Conservation (phyloP, 495 filamentous ascomycete genomes). For the Trichoderma asperelloides region DNA sequence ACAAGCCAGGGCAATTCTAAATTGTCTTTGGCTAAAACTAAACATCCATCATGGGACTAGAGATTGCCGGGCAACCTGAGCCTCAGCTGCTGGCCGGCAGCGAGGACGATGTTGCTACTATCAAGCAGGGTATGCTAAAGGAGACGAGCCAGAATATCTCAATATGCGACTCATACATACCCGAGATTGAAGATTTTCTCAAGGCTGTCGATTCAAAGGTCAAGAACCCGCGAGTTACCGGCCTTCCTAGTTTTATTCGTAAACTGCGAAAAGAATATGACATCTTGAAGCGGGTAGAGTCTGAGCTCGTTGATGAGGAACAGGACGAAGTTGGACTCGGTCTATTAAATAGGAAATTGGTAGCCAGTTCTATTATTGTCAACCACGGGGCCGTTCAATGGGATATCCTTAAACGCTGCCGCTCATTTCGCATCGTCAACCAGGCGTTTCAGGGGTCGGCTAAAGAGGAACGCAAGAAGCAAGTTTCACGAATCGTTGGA, state of each 20-base stretch:
- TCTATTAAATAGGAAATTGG: not conserved
- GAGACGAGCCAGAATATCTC: not conserved
- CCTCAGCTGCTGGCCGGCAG: not conserved
- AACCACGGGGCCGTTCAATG: not conserved
- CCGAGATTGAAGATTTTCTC: not conserved
- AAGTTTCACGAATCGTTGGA: not conserved
- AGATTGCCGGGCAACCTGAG: not conserved
- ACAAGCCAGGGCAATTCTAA: not conserved
- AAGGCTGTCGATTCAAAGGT: not conserved
- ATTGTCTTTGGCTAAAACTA: not conserved
- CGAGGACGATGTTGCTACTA: not conserved
- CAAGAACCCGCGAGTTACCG: not conserved
- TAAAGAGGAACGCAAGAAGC: not conserved
- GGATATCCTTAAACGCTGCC: conserved; percentile 5
- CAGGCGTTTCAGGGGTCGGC: conserved; percentile 4
- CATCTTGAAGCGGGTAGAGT: not conserved
- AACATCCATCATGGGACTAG: not conserved
- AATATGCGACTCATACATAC: not conserved
- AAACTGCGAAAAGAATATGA: not conserved
- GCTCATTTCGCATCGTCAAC: not conserved
- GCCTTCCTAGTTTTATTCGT: not conserved
- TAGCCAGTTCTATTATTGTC: not conserved
- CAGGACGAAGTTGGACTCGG: not conserved
- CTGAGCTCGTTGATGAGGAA: not conserved
- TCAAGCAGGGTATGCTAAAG: not conserved